phyloP scores from a whole-genome alignment of 1,139 yeast species.

The Arxiozyma slooffiae region DNA sequence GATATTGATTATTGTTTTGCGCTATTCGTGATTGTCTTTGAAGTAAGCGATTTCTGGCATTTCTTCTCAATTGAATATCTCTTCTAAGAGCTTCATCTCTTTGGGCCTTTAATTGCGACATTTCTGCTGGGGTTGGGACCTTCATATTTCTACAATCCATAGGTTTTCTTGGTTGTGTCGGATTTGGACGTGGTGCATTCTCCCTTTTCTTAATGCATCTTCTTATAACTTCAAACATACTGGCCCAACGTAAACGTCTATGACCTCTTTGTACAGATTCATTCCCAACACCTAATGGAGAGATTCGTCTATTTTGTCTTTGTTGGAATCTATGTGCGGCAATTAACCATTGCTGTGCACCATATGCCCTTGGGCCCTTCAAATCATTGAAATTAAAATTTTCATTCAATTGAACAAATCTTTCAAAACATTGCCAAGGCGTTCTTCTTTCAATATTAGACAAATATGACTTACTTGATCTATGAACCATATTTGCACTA shows the following conservation, averaged over 20 bases:
- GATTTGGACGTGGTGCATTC: conserved; percentile 47
- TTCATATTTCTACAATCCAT: conserved; percentile 34
- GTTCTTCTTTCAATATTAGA: conserved; percentile 91
- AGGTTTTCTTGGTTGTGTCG: conserved; percentile 33
- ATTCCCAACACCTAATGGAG: conserved; percentile 83
- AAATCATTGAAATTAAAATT: conserved; percentile 75
- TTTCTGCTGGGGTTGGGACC: conserved; percentile 73
- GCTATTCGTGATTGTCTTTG: conserved; percentile 17
- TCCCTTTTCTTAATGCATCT: conserved; percentile 86
- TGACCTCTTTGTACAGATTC: conserved; percentile 93
- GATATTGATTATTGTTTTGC: conserved; percentile 18
- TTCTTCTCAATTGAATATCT: conserved; percentile 28
- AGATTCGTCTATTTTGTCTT: conserved; percentile 74
- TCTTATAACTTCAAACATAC: conserved; percentile 92
- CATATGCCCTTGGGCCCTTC: conserved; percentile 76
- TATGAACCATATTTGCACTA: conserved; percentile 64
- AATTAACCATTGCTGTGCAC: conserved; percentile 86
- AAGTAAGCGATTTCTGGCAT: conserved; percentile 27
- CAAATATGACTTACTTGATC: conserved; percentile 57
- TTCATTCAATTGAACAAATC: conserved; percentile 88
- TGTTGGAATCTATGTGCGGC: conserved; percentile 78
- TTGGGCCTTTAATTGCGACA: conserved; percentile 70
- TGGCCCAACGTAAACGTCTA: conserved; percentile 82
- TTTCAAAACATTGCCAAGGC: conserved; percentile 97
- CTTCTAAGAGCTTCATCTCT: conserved; percentile 65